Evolutionary conservation across 2,329 filamentous ascomycete genomes (phyloP).

Genomic region (Cladophialophora psammophila): DNA sequence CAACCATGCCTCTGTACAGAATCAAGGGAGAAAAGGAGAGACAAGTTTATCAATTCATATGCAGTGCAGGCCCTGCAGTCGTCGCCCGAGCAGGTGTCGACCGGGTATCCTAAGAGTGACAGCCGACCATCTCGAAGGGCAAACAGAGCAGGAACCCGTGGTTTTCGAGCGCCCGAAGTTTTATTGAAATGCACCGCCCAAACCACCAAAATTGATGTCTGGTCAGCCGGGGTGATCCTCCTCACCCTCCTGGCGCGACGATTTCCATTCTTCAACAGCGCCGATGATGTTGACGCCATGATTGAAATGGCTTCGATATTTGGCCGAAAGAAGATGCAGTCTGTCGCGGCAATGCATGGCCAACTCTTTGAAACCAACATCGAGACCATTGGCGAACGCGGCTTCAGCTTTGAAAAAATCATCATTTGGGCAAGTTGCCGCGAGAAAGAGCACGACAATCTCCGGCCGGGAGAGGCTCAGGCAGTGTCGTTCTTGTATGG

Average conservation of each 20-base stretch:
- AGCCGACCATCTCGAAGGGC: constrained; percentile 85
- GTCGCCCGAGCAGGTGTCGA: constrained; percentile 49
- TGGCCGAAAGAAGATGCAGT: constrained; percentile 82
- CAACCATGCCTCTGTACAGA: constrained; percentile 85
- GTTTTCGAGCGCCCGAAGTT: constrained; percentile 95
- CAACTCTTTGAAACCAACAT: constrained; percentile 92
- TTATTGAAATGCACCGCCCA: constrained; percentile 97
- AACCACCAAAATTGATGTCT: constrained; percentile 92
- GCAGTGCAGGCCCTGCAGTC: constrained; percentile 49
- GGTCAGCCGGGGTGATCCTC: constrained; percentile 96
- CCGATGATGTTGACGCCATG: constrained; percentile 97
- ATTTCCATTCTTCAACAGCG: constrained; percentile 98
- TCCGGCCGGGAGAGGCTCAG: constrained; percentile 56
- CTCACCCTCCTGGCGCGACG: constrained; percentile 90
- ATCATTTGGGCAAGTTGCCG: constrained; percentile 92
- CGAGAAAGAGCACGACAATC: constrained; percentile 61
- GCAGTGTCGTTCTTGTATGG: constrained; percentile 52
- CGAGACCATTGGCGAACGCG: constrained; percentile 83
- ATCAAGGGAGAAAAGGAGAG: constrained; percentile 67
- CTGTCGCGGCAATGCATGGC: constrained; percentile 82
- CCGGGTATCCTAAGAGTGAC: constrained; percentile 87
- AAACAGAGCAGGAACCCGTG: constrained; percentile 92
- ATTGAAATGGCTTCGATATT: constrained; percentile 98
- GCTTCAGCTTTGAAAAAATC: constrained; percentile 90
- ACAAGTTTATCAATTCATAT: constrained; percentile 40